Evolutionary conservation across 129 eudicot genomes (phyloP), one percentile per base, ranked within the genome.

Genomic region (Tanacetum coccineum): DNA sequence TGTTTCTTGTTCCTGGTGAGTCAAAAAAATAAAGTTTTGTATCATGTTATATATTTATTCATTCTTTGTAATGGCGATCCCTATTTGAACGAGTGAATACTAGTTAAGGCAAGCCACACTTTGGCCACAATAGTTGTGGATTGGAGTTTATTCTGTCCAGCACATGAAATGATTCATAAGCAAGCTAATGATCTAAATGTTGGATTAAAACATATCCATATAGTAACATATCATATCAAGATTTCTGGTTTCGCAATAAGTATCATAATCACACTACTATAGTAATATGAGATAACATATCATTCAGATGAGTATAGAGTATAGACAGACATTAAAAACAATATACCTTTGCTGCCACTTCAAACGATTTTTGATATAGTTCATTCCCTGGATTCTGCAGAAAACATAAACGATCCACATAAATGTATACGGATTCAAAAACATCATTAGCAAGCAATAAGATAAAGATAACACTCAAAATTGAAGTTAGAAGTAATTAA

Each of bases 351-450:
- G 66, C 56, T 52, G 96, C 59, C 40, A 88, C 89, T 81, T 92
- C 89, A 63, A 84, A 66, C 26, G 98, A 92, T 75, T 86, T 92
- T 59, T 49, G 84, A 68, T 86, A 88, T 44, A 88, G 95, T 1
- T 86, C 92, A 67, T 92, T 88, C 18, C 62, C 48, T 42, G 89
- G 89, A 68, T 92, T 95, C 96, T 92, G 81, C 76, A 81, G 50
- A 10, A 54, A 55, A 59, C 22, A 28, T 56, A n/a, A 32, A 3
- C 53, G 15, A 9, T 15, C 28, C 50, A 4, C 61, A 13, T 30
- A 12, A 3, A 8, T 72, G 18, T 17, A 36, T 36, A 36, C 1
- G 40, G 40, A 7, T 36, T 36, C 2, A 7, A 5, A 36, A 36
- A 7, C 14, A 46, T 70, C 40, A 63, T 30, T 13, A 21, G 53